These are phyloP conservation scores for Hordeum marinum DNA, from an alignment of 176 grass and related monocot species.

Conservation along the genomic window DNA sequence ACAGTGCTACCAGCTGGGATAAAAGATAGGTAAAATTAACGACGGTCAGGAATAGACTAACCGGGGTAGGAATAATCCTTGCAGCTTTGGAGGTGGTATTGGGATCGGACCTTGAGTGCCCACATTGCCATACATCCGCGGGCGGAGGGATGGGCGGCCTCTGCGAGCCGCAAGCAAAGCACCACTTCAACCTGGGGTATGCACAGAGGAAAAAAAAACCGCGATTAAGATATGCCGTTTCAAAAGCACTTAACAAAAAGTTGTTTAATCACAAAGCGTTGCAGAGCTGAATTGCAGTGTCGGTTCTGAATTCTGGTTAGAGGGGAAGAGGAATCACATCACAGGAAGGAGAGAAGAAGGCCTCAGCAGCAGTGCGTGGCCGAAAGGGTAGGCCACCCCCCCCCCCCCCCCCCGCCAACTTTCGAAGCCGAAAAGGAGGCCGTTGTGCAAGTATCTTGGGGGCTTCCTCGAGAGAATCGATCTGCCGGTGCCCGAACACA, in stretches of 20 bases:
- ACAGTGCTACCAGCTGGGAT: conserved; percentile 1
- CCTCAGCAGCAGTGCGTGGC: conserved; percentile 13
- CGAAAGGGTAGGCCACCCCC: conserved; percentile 62
- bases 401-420: no score
- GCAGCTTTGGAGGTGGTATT: conserved; percentile 49
- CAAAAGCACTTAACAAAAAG: conserved; percentile 34
- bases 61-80: conserved; percentile 33
- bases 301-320: conserved; percentile 50
- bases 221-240: conserved; percentile 33
- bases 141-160: conserved; percentile 35
- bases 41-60: conserved; percentile 23
- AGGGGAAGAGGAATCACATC: conserved; percentile 54
- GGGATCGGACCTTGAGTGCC: conserved; percentile 75
- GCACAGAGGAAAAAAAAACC: conserved; percentile 28
- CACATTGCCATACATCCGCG: conserved; percentile 40
- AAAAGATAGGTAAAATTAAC: conserved; percentile 19
- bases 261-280: conserved; percentile 51
- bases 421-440: conserved; percentile 45
- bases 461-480: conserved; percentile 36
- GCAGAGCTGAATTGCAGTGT: conserved; percentile 49
- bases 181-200: conserved; percentile 40
- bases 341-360: conserved; percentile 27
- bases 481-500: conserved; percentile 19
- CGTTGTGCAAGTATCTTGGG: conserved; percentile 42
- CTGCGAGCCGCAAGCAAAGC: conserved; percentile 53